Evolutionary conservation across 169 alveolate genomes (phyloP).

Genomic region (Eimeria falciformis): DNA sequence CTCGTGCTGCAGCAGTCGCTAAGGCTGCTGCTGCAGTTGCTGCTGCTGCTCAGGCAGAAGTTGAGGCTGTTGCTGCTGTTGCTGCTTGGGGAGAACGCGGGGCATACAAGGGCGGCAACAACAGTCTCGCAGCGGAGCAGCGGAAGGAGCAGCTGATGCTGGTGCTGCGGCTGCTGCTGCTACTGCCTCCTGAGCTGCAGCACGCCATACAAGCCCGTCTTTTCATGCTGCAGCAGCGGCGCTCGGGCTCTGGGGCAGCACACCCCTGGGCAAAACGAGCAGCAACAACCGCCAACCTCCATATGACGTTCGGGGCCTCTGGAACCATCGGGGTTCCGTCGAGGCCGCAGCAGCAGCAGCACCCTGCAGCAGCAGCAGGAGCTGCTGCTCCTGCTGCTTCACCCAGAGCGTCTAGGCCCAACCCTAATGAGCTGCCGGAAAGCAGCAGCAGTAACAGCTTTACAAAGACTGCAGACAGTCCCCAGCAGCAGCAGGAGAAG

Average conservation of each 20-base stretch:
- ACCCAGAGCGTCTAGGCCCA: background rate
- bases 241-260: background rate
- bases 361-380: conserved; percentile 9
- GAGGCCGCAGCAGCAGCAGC: conserved; percentile 44
- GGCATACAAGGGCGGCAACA: background rate
- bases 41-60: conserved; percentile 60
- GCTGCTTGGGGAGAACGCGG: conserved; percentile 55
- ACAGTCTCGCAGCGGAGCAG: conserved; percentile 37
- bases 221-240: conserved; percentile 55
- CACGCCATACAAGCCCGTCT: conserved; percentile 57
- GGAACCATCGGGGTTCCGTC: background rate
- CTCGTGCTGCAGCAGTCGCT: conserved; percentile 59
- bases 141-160: conserved; percentile 52
- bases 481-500: conserved; percentile 52
- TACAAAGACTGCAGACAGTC: background rate
- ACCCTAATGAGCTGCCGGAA: background rate
- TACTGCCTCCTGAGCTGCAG: conserved; percentile 64
- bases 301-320: background rate
- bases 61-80: conserved; percentile 52
- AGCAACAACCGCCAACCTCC: conserved; percentile 36
- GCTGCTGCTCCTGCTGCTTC: conserved; percentile 1
- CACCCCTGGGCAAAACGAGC: conserved; percentile 44
- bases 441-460: conserved; percentile 29
- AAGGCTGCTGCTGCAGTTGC: conserved; percentile 68
- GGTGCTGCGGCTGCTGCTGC: conserved; percentile 14